These are phyloP conservation scores for Neonectria faginata DNA, from an alignment of 2,329 filamentous ascomycete species.

Conservation along the genomic window DNA sequence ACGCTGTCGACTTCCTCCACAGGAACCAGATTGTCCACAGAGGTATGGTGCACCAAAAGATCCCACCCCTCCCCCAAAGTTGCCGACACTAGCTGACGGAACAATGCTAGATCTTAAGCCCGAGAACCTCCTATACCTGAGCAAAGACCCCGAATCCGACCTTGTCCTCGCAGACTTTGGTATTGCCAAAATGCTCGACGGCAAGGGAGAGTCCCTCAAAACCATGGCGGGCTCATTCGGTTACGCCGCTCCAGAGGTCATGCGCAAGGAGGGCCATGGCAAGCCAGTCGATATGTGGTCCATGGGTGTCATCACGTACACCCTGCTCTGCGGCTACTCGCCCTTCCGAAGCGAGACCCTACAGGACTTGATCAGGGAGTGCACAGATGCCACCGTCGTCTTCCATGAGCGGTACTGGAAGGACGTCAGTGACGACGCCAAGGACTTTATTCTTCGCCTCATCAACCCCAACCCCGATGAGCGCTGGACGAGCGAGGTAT, in stretches of 20 bases:
- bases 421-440: conserved; percentile 94
- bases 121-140: conserved; percentile 96
- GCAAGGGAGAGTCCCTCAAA: conserved; percentile 89
- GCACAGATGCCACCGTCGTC: conserved; percentile 82
- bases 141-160: conserved; percentile 79
- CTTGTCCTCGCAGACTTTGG: conserved; percentile 97
- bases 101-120: conserved; percentile 84
- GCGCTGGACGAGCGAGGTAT: conserved; percentile 81
- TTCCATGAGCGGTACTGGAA: conserved; percentile 99
- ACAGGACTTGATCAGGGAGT: conserved; percentile 93
- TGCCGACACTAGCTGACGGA: conserved; percentile 12
- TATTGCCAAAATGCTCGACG: conserved; percentile 97
- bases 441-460: conserved; percentile 88
- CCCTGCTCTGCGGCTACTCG: conserved; percentile 96
- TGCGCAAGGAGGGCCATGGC: conserved; percentile 97
- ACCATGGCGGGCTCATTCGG: conserved; percentile 99
- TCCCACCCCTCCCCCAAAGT: not conserved
- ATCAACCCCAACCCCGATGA: conserved; percentile 82
- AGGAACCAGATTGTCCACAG: conserved; percentile 94
- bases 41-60: conserved; percentile 65
- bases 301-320: conserved; percentile 98
- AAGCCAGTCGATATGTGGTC: conserved; percentile 99
- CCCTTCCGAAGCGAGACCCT: conserved; percentile 97
- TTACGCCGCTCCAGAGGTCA: conserved; percentile 97
- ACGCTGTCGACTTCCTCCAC: conserved; percentile 94